Base-by-base conservation (phyloP, 129 eudicot genomes). In the Mikania micrantha region DNA sequence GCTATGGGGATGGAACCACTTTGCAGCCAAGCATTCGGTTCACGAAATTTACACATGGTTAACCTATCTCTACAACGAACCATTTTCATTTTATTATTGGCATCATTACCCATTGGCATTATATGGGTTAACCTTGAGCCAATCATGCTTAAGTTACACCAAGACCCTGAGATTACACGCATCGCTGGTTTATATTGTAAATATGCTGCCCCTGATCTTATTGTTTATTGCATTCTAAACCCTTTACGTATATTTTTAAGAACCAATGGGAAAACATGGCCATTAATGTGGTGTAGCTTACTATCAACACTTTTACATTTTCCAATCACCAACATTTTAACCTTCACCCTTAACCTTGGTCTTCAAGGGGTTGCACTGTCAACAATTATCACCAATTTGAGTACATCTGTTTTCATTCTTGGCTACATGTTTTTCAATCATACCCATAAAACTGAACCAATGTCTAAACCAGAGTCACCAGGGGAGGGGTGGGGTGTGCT, bases 1-100 rank as follows among this genome's bases (percentile, higher is more conserved):
- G 90, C 99, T 75, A 86, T 81, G 90, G 99, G 99, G 35, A 89
- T 94, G 99, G 99, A 94, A 48, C 99, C 99, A 59, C 82, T 94
- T 28, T 94, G 97, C 60, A 94, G 90, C 93, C 99, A 94, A 64
- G 99, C 95, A 68, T 87, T 80, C 61, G 99, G 99, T 32, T 89
- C 99, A 45, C 74, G 73, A 73, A 94, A 94, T 84, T 36, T 79
- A 56, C 61, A 80, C 68, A 67, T 87, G 74, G 71, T 64, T 9
- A 79, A 81, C 67, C 77, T 84, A 41, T 85, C 87, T 17, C 85
- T 90, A 24, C 85, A 76, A 67, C 76, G 97, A 81, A 94, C 90
- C 22, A 85, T 87, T 20, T 34, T 89, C 32, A 71, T 94, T 82
- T 57, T 94, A 67, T 75, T 94, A 25, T 72, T 79, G 22, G 81